Conservation (phyloP, 78 protist species). For the Dictyostelium discoideum region dicty_2.7 NC_007091.3:1250001-1250500, state of each 20-base stretch:
- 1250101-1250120: constrained; percentile 68
- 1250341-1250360: background rate
- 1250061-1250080: constrained; percentile 18
- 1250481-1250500: background rate
- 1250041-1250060: background rate
- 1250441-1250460: background rate
- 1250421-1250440: background rate
- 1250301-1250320: no score
- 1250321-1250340: no score
- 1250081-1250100: constrained; percentile 39
- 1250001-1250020: background rate
- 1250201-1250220: background rate
- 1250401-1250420: background rate
- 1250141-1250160: background rate
- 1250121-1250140: constrained; percentile 43
- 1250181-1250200: background rate
- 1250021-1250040: background rate
- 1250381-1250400: background rate
- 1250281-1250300: background rate
- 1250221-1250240: constrained; percentile 21
- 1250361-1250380: background rate
- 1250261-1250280: background rate
- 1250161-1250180: background rate
- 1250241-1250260: background rate
- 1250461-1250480: no score